A percentile compares a stretch with the other conserved stretches of the same genome.
phyloP scores from a whole-genome alignment of 2,329 filamentous ascomycete species.

The Claviceps monticola region DNA sequence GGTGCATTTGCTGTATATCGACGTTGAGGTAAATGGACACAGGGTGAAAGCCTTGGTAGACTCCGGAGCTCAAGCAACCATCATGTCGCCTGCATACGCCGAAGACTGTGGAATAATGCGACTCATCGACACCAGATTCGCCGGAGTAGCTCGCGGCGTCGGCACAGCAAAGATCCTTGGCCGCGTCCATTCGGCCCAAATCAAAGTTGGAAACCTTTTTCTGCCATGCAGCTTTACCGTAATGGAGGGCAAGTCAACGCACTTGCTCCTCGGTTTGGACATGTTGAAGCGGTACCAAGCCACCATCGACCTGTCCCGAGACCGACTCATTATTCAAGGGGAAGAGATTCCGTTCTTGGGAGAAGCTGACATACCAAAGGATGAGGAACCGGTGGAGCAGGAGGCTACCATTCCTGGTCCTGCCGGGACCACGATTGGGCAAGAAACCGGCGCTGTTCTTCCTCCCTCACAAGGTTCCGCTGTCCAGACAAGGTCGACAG shows the following conservation, averaged over 20 bases:
- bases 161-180: slow-evolving; percentile 91
- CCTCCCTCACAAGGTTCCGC: slow-evolving; percentile 11
- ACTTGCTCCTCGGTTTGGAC: slow-evolving; percentile 82
- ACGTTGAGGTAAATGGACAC: slow-evolving; percentile 85
- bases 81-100: slow-evolving; percentile 92
- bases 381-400: slow-evolving; percentile 56
- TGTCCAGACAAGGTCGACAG: slow-evolving; percentile 8
- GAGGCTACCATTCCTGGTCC: slow-evolving; percentile 79
- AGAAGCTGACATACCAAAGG: slow-evolving; percentile 88
- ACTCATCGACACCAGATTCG: slow-evolving; percentile 81
- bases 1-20: slow-evolving; percentile 92
- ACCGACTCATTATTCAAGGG: slow-evolving; percentile 76
- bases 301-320: slow-evolving; percentile 72
- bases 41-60: slow-evolving; percentile 94
- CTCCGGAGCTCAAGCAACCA: slow-evolving; percentile 92
- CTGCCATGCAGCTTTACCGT: slow-evolving; percentile 94
- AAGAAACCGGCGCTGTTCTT: slow-evolving; percentile 62
- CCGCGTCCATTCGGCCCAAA: slow-evolving; percentile 86
- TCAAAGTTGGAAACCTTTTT: slow-evolving; percentile 79
- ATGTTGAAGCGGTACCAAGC: slow-evolving; percentile 97
- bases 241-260: slow-evolving; percentile 97
- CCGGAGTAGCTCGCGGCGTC: slow-evolving; percentile 83
- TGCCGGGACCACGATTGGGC: slow-evolving; percentile 78
- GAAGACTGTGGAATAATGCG: slow-evolving; percentile 92
- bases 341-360: slow-evolving; percentile 81